Percentiles rank a stretch among this genome's conserved stretches.
Conservation (phyloP, 352 stramenopile species). For the Phytophthora europaea region DNA sequence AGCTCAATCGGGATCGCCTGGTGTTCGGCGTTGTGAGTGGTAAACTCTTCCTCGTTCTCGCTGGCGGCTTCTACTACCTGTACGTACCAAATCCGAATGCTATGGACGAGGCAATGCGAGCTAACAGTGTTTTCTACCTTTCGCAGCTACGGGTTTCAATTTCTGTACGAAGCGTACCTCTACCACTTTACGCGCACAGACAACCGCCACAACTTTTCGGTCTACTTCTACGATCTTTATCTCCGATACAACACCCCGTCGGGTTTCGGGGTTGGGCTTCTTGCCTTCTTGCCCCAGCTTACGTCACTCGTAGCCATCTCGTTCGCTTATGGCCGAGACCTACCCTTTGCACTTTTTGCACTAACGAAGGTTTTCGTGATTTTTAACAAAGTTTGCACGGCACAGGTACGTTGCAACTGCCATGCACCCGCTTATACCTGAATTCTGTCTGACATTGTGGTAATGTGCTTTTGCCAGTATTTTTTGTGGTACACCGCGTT, state of each 20-base stretch:
- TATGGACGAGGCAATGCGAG: neutral
- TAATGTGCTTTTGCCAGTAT: slow-evolving; percentile 90
- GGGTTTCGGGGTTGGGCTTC: slow-evolving; percentile 78
- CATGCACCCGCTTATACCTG: neutral
- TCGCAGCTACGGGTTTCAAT: slow-evolving; percentile 90
- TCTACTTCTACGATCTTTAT: slow-evolving; percentile 99
- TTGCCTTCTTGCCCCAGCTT: slow-evolving; percentile 90
- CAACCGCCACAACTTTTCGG: slow-evolving; percentile 99
- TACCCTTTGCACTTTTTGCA: slow-evolving; percentile 96
- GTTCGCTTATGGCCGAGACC: slow-evolving; percentile 76
- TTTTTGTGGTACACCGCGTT: slow-evolving; percentile 99
- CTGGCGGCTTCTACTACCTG: slow-evolving; percentile 84
- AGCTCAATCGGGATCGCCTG: slow-evolving; percentile 81
- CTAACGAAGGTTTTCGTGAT: slow-evolving; percentile 99
- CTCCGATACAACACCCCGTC: slow-evolving; percentile 90
- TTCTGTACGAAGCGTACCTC: slow-evolving; percentile 97
- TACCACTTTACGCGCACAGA: slow-evolving; percentile 99
- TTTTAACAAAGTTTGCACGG: slow-evolving; percentile 96
- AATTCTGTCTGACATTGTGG: slow-evolving; percentile 11
- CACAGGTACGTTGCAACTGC: slow-evolving; percentile 61
- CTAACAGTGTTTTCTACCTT: slow-evolving; percentile 2
- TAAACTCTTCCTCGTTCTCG: slow-evolving; percentile 88
- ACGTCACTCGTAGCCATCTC: slow-evolving; percentile 81
- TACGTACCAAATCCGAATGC: slow-evolving; percentile 47
- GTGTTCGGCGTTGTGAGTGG: slow-evolving; percentile 93